phyloP scores from a whole-genome alignment of 306 rosid species.

The Oxytropis ochrocephala region DNA sequence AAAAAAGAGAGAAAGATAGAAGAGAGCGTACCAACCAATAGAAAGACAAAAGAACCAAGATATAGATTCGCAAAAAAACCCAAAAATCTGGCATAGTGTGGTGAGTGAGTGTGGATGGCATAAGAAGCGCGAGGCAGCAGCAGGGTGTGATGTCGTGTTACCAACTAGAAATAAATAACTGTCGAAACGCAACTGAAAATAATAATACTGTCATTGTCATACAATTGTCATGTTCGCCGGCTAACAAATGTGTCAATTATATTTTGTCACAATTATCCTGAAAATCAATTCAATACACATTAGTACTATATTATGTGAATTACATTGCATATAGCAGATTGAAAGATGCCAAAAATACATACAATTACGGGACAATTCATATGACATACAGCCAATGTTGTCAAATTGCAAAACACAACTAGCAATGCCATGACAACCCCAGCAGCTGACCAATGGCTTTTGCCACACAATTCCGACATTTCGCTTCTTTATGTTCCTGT shows the following conservation, averaged over 20 bases:
- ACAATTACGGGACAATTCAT: constrained; percentile 22
- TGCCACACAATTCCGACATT: constrained; percentile 17
- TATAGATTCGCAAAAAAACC: no score
- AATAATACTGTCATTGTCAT: neutral
- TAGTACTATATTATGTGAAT: neutral
- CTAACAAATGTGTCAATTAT: neutral
- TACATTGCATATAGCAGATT: neutral
- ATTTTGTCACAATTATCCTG: neutral
- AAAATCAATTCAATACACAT: neutral
- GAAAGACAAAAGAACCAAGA: no score
- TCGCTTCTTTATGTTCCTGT: constrained; percentile 31
- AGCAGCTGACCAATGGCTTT: constrained; percentile 11
- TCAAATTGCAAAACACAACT: constrained; percentile 20
- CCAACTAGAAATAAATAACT: neutral
- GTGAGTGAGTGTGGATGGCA: no score
- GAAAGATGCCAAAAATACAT: constrained; percentile 25
- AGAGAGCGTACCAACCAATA: no score
- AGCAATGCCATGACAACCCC: neutral
- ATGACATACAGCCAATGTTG: constrained; percentile 11
- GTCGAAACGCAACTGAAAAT: neutral
- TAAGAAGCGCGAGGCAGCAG: no score
- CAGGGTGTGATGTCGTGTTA: neutral
- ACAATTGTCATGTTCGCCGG: neutral
- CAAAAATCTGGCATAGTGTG: no score
- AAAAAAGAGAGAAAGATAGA: no score